These are phyloP conservation scores for Fraxinus ornus DNA, from an alignment of 305 asterid species.

Conservation along the genomic window DNA sequence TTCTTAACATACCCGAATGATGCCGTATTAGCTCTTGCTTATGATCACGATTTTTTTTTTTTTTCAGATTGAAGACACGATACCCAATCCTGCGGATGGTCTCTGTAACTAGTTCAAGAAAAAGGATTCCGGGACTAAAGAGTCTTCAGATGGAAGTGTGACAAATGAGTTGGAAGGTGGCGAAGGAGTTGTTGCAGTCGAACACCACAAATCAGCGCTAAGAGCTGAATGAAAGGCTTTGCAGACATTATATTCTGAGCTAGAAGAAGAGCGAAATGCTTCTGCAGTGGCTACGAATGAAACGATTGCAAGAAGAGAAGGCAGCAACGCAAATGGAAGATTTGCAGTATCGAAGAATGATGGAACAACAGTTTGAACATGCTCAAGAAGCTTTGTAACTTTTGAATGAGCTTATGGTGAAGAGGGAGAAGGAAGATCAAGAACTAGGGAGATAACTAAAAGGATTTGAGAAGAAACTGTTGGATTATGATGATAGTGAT, in stretches of 20 bases:
- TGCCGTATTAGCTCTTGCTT: background rate
- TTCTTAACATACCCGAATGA: background rate
- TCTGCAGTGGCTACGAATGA: constrained; percentile 84
- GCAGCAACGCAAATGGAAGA: constrained; percentile 93
- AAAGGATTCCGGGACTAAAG: constrained; percentile 62
- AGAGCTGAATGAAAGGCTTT: constrained; percentile 66
- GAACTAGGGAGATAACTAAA: constrained; percentile 68
- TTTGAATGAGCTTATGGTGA: constrained; percentile 83
- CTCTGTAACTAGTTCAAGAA: constrained; percentile 57
- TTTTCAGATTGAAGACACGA: constrained; percentile 45
- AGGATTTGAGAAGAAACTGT: constrained; percentile 52
- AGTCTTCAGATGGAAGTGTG: constrained; percentile 77
- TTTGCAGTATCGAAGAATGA: no score
- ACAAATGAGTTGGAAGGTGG: constrained; percentile 65
- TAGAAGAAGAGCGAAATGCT: constrained; percentile 88
- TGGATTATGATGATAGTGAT: constrained; percentile 79
- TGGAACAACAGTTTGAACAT: constrained; percentile 81
- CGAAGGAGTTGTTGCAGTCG: constrained; percentile 57
- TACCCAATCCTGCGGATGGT: constrained; percentile 63
- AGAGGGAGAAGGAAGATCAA: constrained; percentile 80
- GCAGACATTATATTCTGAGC: constrained; percentile 62
- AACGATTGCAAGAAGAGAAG: constrained; percentile 86
- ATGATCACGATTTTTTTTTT: background rate
- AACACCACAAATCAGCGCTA: constrained; percentile 60
- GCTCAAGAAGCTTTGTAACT: constrained; percentile 93